These are phyloP conservation scores for Ailanthus altissimus DNA, from an alignment of 345 rosid genomes.

Conservation along the genomic window DNA sequence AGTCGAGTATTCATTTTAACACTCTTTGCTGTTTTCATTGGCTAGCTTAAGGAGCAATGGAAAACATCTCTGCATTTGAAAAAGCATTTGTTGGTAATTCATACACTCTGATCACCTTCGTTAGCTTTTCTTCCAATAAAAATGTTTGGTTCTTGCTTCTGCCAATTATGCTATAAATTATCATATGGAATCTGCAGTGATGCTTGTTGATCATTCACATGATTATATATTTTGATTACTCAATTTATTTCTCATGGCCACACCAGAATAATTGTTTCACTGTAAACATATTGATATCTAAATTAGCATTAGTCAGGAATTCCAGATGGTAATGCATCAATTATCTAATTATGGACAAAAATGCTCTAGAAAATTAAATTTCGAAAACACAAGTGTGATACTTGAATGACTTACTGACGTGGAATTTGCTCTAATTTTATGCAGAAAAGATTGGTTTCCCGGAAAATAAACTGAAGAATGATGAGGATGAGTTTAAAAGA, in stretches of 20 bases:
- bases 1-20: slow-evolving; percentile 16
- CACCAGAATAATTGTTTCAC: background rate
- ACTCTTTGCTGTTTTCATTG: slow-evolving; percentile 45
- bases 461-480: slow-evolving; percentile 48
- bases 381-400: background rate
- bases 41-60: slow-evolving; percentile 68
- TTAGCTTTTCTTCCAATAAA: slow-evolving; percentile 9
- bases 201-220: background rate
- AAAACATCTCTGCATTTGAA: slow-evolving; percentile 53
- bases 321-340: background rate
- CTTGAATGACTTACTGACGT: background rate
- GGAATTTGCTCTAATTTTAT: slow-evolving; percentile 16
- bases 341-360: background rate
- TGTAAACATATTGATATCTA: background rate
- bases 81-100: slow-evolving; percentile 56
- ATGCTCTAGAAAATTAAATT: background rate
- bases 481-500: slow-evolving; percentile 50
- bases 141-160: background rate
- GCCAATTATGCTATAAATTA: background rate
- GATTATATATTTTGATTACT: background rate
- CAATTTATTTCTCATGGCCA: background rate
- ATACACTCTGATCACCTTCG: slow-evolving; percentile 7
- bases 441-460: slow-evolving; percentile 61
- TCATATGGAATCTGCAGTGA: background rate
- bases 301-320: slow-evolving; percentile 5